These are phyloP conservation scores for Candida albicans DNA, from an alignment of 1,139 yeast species.

Conservation along the genomic window DNA sequence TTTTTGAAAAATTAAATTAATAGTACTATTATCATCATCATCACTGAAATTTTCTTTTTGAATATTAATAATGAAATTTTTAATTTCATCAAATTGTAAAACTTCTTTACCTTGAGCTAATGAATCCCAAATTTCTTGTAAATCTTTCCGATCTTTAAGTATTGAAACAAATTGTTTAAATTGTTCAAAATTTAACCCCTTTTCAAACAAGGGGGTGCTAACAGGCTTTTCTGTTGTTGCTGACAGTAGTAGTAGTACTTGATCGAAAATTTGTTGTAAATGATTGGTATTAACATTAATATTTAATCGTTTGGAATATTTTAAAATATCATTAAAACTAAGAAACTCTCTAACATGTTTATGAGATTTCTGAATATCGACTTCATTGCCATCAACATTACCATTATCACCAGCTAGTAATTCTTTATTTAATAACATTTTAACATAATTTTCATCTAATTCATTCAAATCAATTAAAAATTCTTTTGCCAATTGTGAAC, in stretches of 20 bases:
- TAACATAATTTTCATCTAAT: slow-evolving; percentile 26
- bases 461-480: slow-evolving; percentile 32
- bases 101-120: slow-evolving; percentile 31
- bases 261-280: slow-evolving; percentile 41
- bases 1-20: slow-evolving; percentile 43
- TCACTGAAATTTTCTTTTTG: slow-evolving; percentile 58
- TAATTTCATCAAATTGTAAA: slow-evolving; percentile 47
- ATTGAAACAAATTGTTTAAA: slow-evolving; percentile 69
- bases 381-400: slow-evolving; percentile 4
- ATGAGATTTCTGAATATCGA: slow-evolving; percentile 12
- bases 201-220: slow-evolving; percentile 11
- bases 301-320: slow-evolving; percentile 65
- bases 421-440: slow-evolving; percentile 22
- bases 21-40: slow-evolving; percentile 24
- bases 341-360: slow-evolving; percentile 37
- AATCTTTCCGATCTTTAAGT: slow-evolving; percentile 37
- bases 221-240: neutral
- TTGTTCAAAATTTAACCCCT: slow-evolving; percentile 58
- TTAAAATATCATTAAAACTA: slow-evolving; percentile 67
- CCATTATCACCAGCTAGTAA: too few species aligned
- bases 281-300: slow-evolving; percentile 49
- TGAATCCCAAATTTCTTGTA: slow-evolving; percentile 31
- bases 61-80: slow-evolving; percentile 42
- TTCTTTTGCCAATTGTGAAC: slow-evolving; percentile 33
- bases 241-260: slow-evolving; percentile 37